A percentile compares a stretch with the other conserved stretches of the same genome.
Conservation (phyloP, 768 basidiomycete species). For the Boletus coccyginus region DNA sequence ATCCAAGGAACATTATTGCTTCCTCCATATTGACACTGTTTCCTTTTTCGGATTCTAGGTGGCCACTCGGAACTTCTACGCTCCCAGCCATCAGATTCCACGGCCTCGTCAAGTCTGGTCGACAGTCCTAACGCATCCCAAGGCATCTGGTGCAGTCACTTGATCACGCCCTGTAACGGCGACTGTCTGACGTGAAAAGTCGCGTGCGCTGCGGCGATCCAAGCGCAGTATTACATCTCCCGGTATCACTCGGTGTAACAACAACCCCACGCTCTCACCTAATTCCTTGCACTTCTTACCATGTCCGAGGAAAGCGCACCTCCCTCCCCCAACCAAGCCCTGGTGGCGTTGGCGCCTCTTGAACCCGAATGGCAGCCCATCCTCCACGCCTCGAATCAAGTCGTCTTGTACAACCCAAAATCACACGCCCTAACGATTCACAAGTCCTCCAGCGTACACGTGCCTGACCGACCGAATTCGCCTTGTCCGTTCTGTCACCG, state of each 20-base stretch:
- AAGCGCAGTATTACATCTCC: not conserved
- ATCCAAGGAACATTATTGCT: not conserved
- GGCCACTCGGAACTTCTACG: too few relatives aligned
- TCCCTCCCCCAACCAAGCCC: slow-evolving; percentile 31
- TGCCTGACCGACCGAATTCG: slow-evolving; percentile 25
- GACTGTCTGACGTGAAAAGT: not conserved
- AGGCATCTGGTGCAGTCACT: too few relatives aligned
- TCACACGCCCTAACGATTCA: slow-evolving; percentile 79
- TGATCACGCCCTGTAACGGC: not conserved
- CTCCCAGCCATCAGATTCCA: not conserved
- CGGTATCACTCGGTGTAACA: too few relatives aligned
- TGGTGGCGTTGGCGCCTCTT: slow-evolving; percentile 23
- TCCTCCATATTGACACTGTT: not conserved
- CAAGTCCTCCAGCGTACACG: slow-evolving; percentile 24
- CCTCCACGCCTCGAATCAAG: slow-evolving; percentile 78
- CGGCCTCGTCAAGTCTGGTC: not conserved
- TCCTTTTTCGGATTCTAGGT: slow-evolving; percentile 4
- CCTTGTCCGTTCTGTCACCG: slow-evolving; percentile 78
- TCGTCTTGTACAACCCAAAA: slow-evolving; percentile 83
- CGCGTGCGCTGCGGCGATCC: slow-evolving; percentile 1
- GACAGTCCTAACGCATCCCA: not conserved
- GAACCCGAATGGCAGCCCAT: slow-evolving; percentile 70
- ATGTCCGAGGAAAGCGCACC: slow-evolving; percentile 34
- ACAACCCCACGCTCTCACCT: too few relatives aligned
- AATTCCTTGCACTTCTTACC: not conserved